These are phyloP conservation scores for Alloascoidea africana DNA, from an alignment of 805 yeast genomes.

Conservation along the genomic window DNA sequence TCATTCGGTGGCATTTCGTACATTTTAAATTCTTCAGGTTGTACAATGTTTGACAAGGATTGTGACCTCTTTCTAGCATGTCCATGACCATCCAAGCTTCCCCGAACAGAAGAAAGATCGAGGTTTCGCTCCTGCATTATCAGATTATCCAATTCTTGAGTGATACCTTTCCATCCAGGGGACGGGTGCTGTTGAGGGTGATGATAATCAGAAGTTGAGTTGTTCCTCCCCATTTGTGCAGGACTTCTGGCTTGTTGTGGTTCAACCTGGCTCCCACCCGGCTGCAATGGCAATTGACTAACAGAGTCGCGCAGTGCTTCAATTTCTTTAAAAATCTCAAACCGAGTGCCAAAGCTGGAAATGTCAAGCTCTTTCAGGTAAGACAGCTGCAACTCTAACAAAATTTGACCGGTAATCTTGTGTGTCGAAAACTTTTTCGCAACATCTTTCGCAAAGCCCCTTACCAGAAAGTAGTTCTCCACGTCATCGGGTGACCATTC, in stretches of 20 bases:
- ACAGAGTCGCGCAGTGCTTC: conserved; percentile 36
- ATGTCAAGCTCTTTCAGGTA: conserved; percentile 88
- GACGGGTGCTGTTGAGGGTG: no score
- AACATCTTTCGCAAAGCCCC: conserved; percentile 62
- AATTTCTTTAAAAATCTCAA: conserved; percentile 81
- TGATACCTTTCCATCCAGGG: neutral
- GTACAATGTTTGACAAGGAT: no score
- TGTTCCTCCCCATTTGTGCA: no score
- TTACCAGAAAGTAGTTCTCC: conserved; percentile 50
- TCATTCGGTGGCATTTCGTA: no score
- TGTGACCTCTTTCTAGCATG: neutral
- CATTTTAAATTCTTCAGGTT: no score
- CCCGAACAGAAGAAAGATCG: neutral
- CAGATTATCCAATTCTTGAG: conserved; percentile 1
- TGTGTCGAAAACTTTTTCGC: conserved; percentile 75
- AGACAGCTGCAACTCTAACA: conserved; percentile 72
- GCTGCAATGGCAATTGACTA: no score
- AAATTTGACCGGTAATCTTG: conserved; percentile 75
- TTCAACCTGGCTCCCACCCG: no score
- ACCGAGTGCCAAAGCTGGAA: conserved; percentile 86
- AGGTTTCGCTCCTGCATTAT: neutral
- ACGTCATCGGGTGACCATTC: conserved; percentile 84
- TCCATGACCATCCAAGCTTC: no score
- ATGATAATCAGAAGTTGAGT: no score
- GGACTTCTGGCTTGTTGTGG: no score